Evolutionary conservation across 2,329 filamentous ascomycete genomes (phyloP), one percentile per base, ranked within the genome.

Genomic region (Ampelomyces quisqualis): DNA sequence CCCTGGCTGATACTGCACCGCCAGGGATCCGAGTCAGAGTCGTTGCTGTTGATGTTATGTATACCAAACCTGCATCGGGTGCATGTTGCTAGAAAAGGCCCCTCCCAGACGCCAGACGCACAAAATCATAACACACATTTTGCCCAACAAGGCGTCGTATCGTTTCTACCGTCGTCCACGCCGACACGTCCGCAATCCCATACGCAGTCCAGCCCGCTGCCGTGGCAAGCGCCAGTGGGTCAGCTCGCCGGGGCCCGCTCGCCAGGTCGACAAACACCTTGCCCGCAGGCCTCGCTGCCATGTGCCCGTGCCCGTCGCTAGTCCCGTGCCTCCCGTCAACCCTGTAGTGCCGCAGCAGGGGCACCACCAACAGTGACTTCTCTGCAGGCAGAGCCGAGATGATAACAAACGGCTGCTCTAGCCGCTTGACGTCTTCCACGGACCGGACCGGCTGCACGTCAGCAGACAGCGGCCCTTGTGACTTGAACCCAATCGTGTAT

Each of bases 51-150:
- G n/a, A n/a, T n/a, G n/a, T n/a, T n/a, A n/a, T n/a, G n/a, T n/a
- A 38, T 49, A 19, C 38, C 37, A 47, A 39, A 49, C 40, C 39
- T 7, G 9, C 29, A 34, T 21, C 36, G 18, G 49, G 49, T 48
- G 38, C 47, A 49, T 27, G 20, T 35, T 26, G 46, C 51, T 70
- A 76, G 55, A 74, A 78, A 49, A 80, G 57, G 14, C 75, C 76
- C 54, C 78, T 69, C 17, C 80, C 80, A 50, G 77, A 78, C 26
- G 88, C 86, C 62, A 93, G 73, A 34, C 87, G 77, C 28, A 93
- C 88, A 72, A 94, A 94, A 69, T 87, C 90, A 68, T 89, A 91
- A 5, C 86, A 86, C 41, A 93, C 87, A 64, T 93, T 93, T 70
- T 93, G 87, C 7, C 88, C 88, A 8, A 91, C 86, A 17, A 94